Base-by-base conservation (phyloP, 2,329 filamentous ascomycete genomes). In the Didymella exigua region DNA sequence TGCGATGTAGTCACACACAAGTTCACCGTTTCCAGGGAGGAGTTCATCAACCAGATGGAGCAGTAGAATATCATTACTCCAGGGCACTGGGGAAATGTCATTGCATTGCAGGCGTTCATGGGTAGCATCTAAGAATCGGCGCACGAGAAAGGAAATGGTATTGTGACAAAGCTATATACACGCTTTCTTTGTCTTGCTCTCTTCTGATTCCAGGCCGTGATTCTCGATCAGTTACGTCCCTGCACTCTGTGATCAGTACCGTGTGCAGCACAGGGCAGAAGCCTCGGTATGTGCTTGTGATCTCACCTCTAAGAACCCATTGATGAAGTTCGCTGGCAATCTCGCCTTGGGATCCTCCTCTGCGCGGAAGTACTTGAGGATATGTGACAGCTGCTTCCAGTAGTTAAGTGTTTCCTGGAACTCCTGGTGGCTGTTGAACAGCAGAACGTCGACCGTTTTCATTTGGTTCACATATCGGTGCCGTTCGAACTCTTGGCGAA, bases 361-460 rank as follows among this genome's bases (percentile, higher is more conserved):
- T 68, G 87, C 84, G 74, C 93, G 87, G 84, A 98, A 99, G 79
- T 96, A 99, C 70, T 95, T 92, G 85, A 99, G 91, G 67, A 99
- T 85, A 76, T 99, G 95, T 61, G 90, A 90, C 59, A 93, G 84
- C 79, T 99, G 95, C 80, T 97, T 96, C 95, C 95, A 99, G 84
- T 90, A 99, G 81, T 99, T 99, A 83, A 99, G 86, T 49, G 90
- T 99, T 84, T 99, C 95, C 89, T 99, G 95, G 75, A 89, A 98
- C 77, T 99, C 95, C 66, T 89, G 86, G 74, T 96, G 88, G 73
- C 91, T 96, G 79, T 97, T 90, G 79, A 91, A 89, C 38, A 99
- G 78, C 55, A 99, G 81, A 50, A 97, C 89, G 72, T 99, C 95
- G 47, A 97, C 89, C 26, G 93, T 90, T 46, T 84, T 84, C 50